Percentiles rank a stretch among this genome's conserved stretches.
phyloP scores from a whole-genome alignment of 768 basidiomycete genomes.

The Lactarius hatsudake region DNA sequence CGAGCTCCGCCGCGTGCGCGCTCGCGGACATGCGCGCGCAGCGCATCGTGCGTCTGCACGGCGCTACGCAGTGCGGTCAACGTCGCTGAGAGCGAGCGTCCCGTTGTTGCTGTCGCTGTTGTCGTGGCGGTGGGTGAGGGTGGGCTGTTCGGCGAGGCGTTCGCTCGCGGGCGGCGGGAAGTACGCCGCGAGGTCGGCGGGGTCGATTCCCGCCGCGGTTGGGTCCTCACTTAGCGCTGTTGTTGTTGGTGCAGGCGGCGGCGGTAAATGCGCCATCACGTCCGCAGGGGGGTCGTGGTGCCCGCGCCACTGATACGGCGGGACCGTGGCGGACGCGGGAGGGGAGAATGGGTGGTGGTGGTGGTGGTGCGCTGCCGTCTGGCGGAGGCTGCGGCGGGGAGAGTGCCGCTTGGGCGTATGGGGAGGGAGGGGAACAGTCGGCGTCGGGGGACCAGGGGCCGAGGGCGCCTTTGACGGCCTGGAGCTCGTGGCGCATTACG shows the following conservation, averaged over 20 bases:
- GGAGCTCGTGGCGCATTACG: conserved; percentile 54
- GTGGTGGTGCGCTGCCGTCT: not conserved
- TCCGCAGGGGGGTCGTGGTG: conserved; percentile 12
- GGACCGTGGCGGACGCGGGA: not conserved
- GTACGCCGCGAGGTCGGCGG: conserved; percentile 25
- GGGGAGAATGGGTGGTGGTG: conserved; percentile 12
- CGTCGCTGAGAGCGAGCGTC: conserved; percentile 11
- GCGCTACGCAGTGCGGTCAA: conserved; percentile 19
- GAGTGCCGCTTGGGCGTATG: not conserved
- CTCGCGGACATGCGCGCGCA: conserved; percentile 22
- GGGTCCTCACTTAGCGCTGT: conserved; percentile 8
- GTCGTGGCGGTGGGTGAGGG: not conserved
- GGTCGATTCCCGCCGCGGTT: not conserved
- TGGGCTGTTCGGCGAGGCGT: not conserved
- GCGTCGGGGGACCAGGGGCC: conserved; percentile 60
- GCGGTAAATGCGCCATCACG: conserved; percentile 5
- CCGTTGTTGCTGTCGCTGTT: not conserved
- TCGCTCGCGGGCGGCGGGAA: conserved; percentile 23
- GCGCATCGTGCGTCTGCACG: conserved; percentile 26
- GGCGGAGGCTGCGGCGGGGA: not conserved
- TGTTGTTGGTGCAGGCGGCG: not conserved
- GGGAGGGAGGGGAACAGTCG: not conserved
- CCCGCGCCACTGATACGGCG: conserved; percentile 7
- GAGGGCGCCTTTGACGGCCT: conserved; percentile 50
- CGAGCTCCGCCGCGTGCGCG: conserved; percentile 25